phyloP scores from a whole-genome alignment of 2,329 filamentous ascomycete species.

The Sarocladiaceae sp. region DNA sequence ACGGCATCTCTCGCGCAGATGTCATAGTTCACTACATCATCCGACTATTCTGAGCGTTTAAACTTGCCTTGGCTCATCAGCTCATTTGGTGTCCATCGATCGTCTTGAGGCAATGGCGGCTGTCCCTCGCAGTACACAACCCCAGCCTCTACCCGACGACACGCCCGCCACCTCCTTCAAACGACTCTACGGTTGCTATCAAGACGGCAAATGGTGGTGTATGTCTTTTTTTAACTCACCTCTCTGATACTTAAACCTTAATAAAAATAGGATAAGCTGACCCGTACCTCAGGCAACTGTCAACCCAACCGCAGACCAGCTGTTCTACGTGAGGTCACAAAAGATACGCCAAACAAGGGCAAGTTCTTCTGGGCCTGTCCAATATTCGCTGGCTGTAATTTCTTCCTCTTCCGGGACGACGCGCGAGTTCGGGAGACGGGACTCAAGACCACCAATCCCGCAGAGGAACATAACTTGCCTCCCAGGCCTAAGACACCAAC shows the following conservation, averaged over 20 bases:
- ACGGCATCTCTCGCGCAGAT: no score
- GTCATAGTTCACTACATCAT: no score
- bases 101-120: slow-evolving; percentile 5
- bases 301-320: slow-evolving; percentile 30
- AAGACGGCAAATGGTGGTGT: slow-evolving; percentile 31
- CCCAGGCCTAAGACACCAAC: slow-evolving; percentile 20
- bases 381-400: slow-evolving; percentile 29
- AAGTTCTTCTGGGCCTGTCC: slow-evolving; percentile 36
- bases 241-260: not conserved
- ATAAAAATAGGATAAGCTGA: no score
- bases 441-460: slow-evolving; percentile 2
- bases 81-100: no score
- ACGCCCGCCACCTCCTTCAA: slow-evolving; percentile 23
- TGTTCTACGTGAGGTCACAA: slow-evolving; percentile 28
- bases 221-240: slow-evolving; percentile 13
- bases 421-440: slow-evolving; percentile 25
- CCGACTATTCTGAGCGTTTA: no score
- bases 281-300: slow-evolving; percentile 31
- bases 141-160: slow-evolving; percentile 13
- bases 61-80: no score
- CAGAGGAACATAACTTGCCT: slow-evolving; percentile 10
- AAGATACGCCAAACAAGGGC: slow-evolving; percentile 31
- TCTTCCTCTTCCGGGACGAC: slow-evolving; percentile 40
- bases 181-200: slow-evolving; percentile 26
- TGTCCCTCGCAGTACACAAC: not conserved